Evolutionary conservation across 106 monocot genomes (phyloP), one percentile per base, ranked within the genome.

Genomic region (Ottelia alismoides): DNA sequence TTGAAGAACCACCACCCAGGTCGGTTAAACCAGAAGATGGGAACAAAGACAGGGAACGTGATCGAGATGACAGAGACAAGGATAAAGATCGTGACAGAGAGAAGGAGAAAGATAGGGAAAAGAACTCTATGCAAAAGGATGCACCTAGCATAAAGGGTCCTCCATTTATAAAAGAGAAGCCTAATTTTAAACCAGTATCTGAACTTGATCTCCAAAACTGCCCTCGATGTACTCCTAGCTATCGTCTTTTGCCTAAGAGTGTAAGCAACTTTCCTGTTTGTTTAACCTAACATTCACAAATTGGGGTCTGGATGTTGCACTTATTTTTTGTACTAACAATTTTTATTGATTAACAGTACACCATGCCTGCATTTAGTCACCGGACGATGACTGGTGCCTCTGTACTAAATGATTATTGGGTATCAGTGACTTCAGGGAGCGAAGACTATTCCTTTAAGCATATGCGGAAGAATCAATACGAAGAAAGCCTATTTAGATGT

Each of bases 371-470:
- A 71, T 68, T 85, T 55, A 86, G 85, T 72, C 70, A 80, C 49
- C 79, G 89, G 59, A 98, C 96, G 5, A 70, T 79, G 3, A 79
- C 79, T 70, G 96, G 79, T 17, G 55, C 65, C 19, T 60, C 77
- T 5, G 79, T 98, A 26, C 59, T 98, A 32, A 98, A 98, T 75
- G 96, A 98, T 77, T 14, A 60, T 6, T 98, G 96, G 90, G 96
- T 90, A 28, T 98, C 96, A 45, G 90, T 89, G 60, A 90, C 96
- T 45, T 85, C 85, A 16, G 96, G 96, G 30, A 98, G 90, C 51
- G 96, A 98, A 52, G 96, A 98, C 72, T 98, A 85, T 71, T 89
- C 96, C 45, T 90, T 98, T 52, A 98, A 98, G 66, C 89, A 98
- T 71, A 90, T 90, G 96, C 76, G 96, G 3, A 98, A 90, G 62